Percentiles rank a stretch among this genome's conserved stretches.
Conservation (phyloP, 768 basidiomycete species). For the Mycena vulgaris region DNA sequence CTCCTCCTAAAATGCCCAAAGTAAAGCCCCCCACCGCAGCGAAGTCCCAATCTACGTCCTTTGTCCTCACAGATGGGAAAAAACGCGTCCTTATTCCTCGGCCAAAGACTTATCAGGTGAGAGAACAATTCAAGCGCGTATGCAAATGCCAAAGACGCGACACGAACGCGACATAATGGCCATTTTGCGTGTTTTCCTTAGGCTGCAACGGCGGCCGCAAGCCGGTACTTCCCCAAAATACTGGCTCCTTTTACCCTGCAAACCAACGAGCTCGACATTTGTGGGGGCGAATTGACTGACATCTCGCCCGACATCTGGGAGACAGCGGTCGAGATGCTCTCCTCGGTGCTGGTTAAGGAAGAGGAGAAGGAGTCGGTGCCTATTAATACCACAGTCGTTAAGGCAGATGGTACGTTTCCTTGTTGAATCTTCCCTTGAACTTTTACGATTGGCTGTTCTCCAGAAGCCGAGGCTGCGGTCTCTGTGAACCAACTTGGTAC, state of each 20-base stretch:
- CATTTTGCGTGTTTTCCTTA: not conserved
- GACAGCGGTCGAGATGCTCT: not conserved
- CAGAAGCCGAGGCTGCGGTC: not conserved
- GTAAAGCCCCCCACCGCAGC: not conserved
- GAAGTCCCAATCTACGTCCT: not conserved
- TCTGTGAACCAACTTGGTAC: not conserved
- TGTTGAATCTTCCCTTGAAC: not conserved
- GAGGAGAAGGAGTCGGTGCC: not conserved
- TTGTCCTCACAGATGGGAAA: not conserved
- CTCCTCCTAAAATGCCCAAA: too few relatives aligned
- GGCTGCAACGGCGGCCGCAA: not conserved
- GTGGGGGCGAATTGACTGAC: not conserved
- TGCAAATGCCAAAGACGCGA: too few relatives aligned
- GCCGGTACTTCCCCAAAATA: conserved; percentile 4
- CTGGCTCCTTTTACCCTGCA: not conserved
- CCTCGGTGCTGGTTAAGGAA: not conserved
- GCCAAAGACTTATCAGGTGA: conserved; percentile 12
- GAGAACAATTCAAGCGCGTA: too few relatives aligned
- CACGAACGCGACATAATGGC: not conserved
- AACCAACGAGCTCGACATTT: conserved; percentile 10
- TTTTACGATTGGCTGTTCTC: not conserved
- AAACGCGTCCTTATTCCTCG: conserved; percentile 1
- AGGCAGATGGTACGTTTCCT: not conserved
- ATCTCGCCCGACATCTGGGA: conserved; percentile 22
- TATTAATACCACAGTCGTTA: too few relatives aligned